Evolutionary conservation across 148 eudicot genomes (phyloP).

Genomic region (Camellia lanceoleosa): DNA sequence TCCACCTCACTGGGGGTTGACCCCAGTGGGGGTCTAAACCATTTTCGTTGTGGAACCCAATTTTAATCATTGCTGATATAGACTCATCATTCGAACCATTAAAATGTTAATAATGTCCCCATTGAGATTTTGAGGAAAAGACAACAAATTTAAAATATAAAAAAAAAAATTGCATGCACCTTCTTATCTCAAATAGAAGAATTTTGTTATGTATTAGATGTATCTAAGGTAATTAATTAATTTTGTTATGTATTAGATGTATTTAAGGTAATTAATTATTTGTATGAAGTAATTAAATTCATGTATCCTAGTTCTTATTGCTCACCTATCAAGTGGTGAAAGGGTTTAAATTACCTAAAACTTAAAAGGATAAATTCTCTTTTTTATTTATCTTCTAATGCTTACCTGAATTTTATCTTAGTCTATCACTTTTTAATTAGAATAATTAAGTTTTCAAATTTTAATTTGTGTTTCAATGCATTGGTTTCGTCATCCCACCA

Average conservation of each 20-base stretch:
- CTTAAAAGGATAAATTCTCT: too few relatives aligned
- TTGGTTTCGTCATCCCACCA: too few relatives aligned
- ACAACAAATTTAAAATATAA: not conserved
- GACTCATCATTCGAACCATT: conserved; percentile 27
- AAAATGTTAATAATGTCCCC: conserved; percentile 18
- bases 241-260: not conserved
- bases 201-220: not conserved
- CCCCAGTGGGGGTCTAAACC: too few relatives aligned
- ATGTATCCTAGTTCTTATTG: not conserved
- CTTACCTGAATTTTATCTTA: too few relatives aligned
- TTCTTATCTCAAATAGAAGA: not conserved
- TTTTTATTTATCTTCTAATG: too few relatives aligned
- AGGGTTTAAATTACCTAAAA: not conserved
- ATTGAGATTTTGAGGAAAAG: conserved; percentile 7
- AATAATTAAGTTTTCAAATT: too few relatives aligned
- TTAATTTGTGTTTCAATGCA: too few relatives aligned
- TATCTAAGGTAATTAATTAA: not conserved
- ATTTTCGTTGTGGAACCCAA: conserved; percentile 17
- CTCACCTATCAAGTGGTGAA: conserved; percentile 6
- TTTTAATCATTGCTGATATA: conserved; percentile 20
- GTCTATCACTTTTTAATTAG: too few relatives aligned
- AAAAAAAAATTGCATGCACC: not conserved
- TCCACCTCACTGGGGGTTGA: too few relatives aligned
- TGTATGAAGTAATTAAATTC: not conserved
- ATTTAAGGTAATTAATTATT: not conserved